Evolutionary conservation across 2,329 filamentous ascomycete genomes (phyloP).

Genomic region (Spiromastix sp.): DNA sequence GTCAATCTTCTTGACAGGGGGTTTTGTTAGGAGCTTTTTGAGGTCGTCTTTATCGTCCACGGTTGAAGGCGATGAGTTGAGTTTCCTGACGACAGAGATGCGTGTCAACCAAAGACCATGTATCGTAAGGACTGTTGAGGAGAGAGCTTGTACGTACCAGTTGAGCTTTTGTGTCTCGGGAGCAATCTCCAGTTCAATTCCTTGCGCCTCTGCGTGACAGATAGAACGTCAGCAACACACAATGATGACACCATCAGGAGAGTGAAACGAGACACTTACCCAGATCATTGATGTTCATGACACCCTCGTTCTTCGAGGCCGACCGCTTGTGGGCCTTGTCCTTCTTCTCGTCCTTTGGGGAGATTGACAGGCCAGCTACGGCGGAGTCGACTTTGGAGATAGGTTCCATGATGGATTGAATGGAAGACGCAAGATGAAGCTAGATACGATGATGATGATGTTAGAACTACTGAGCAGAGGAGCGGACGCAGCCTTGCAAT

Average conservation of each 20-base stretch:
- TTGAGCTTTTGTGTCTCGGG: conserved; percentile 78
- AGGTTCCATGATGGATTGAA: conserved; percentile 44
- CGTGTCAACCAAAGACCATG: not conserved
- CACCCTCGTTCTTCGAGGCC: conserved; percentile 58
- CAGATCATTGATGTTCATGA: conserved; percentile 76
- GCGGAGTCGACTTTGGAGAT: conserved; percentile 88
- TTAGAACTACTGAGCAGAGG: not conserved
- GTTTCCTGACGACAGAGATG: conserved; percentile 56
- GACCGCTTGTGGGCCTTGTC: conserved; percentile 47
- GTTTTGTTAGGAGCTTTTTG: conserved; percentile 68
- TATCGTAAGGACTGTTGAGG: not conserved
- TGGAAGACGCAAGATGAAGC: not conserved
- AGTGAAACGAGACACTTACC: conserved; percentile 43
- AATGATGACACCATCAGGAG: conserved; percentile 2
- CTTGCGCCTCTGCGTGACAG: conserved; percentile 54
- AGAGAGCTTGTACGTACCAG: conserved; percentile 51
- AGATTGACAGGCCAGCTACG: conserved; percentile 65
- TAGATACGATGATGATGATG: not conserved
- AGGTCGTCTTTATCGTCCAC: conserved; percentile 78
- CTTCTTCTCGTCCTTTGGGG: conserved; percentile 49
- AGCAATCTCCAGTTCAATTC: conserved; percentile 61
- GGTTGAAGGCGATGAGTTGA: conserved; percentile 71
- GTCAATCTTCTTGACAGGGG: conserved; percentile 88
- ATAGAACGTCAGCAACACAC: conserved; percentile 3
- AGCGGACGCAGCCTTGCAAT: too few relatives aligned